Conservation (phyloP, 345 rosid genomes). For the Lenwebbia sp. region DNA sequence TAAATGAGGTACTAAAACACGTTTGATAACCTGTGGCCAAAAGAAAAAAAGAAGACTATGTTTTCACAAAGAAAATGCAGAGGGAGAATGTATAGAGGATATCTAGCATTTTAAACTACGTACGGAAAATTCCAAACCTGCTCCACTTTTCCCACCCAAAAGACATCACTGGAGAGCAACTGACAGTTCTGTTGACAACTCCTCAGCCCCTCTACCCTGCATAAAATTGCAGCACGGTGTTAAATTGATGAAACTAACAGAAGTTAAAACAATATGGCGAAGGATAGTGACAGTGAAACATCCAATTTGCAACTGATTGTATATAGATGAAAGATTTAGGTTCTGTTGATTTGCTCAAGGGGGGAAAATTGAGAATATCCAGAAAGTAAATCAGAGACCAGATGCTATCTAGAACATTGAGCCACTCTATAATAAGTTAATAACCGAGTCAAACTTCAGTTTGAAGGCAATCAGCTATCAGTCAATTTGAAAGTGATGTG, state of each 20-base stretch:
- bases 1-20: background rate
- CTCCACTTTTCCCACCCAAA: slow-evolving; percentile 84
- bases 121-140: slow-evolving; percentile 32
- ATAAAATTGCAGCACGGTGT: background rate
- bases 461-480: background rate
- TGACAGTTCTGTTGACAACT: slow-evolving; percentile 75
- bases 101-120: background rate
- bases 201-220: slow-evolving; percentile 94
- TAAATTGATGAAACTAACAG: background rate
- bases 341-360: background rate
- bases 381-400: background rate
- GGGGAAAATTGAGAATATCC: background rate
- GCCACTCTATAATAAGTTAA: background rate
- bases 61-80: background rate
- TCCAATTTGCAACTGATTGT: background rate
- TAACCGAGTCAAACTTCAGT: background rate
- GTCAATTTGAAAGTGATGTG: background rate
- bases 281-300: background rate
- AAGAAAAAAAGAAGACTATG: background rate
- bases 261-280: background rate
- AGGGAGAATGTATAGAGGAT: background rate
- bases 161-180: slow-evolving; percentile 66
- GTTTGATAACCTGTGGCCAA: background rate
- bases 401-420: background rate
- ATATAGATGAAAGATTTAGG: background rate